These are phyloP conservation scores for Heterobasidion parviporum DNA, from an alignment of 1,284 basidiomycete species.

Conservation along the genomic window DNA sequence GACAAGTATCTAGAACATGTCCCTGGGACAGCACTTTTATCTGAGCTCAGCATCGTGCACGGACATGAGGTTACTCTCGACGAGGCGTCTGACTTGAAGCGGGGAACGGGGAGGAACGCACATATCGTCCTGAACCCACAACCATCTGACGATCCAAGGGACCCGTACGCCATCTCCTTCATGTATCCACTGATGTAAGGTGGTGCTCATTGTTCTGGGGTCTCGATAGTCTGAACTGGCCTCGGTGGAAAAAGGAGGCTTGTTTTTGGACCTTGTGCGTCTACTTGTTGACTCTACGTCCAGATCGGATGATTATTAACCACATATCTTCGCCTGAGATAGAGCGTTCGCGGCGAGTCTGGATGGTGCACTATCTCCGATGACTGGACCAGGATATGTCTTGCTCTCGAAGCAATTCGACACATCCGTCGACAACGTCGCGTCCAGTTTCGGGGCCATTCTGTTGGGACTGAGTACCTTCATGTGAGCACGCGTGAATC, in stretches of 20 bases:
- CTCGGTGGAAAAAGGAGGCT: conserved; percentile 35
- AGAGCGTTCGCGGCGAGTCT: conserved; percentile 33
- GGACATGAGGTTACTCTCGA: conserved; percentile 26
- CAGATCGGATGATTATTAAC: not conserved
- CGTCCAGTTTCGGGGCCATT: conserved; percentile 31
- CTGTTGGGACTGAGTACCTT: conserved; percentile 31
- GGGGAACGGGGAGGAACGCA: conserved; percentile 28
- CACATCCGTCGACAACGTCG: conserved; percentile 30
- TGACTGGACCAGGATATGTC: conserved; percentile 33
- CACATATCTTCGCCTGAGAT: not conserved
- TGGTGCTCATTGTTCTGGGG: not conserved
- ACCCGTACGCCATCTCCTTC: conserved; percentile 23
- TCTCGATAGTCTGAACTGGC: conserved; percentile 31
- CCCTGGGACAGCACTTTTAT: conserved; percentile 34
- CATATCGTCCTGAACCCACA: conserved; percentile 37
- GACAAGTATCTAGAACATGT: conserved; percentile 27
- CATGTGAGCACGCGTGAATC: conserved; percentile 20
- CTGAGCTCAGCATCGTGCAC: conserved; percentile 28
- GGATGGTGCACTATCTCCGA: conserved; percentile 34
- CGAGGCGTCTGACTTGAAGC: conserved; percentile 26
- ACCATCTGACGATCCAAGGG: conserved; percentile 34
- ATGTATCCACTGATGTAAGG: not conserved
- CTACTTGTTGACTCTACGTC: not conserved
- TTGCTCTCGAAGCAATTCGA: conserved; percentile 29
- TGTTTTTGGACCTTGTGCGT: conserved; percentile 34